Conservation (phyloP, 768 basidiomycete genomes). For the Suillus hirtellus region DNA sequence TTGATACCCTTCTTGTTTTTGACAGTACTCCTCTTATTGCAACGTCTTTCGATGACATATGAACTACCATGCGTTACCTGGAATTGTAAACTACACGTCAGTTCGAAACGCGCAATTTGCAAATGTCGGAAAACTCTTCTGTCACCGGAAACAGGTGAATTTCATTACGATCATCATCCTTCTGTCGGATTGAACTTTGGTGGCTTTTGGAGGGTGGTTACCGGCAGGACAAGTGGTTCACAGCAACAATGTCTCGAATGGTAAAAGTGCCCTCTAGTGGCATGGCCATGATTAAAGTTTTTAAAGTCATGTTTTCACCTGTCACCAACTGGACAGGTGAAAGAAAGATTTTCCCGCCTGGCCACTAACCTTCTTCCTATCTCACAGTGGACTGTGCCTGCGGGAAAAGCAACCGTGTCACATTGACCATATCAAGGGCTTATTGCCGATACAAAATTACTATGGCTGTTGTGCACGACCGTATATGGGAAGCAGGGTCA, state of each 20-base stretch:
- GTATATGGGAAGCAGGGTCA: not conserved
- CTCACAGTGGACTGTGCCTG: not conserved
- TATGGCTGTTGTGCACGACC: not conserved
- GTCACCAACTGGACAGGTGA: not conserved
- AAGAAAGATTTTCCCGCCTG: not conserved
- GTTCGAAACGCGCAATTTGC: not conserved
- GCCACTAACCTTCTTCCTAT: not conserved
- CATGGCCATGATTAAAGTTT: not conserved
- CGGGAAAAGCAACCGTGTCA: not conserved
- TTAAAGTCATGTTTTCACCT: not conserved
- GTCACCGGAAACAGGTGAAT: not conserved
- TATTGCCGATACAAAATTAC: not conserved
- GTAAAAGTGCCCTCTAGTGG: not conserved
- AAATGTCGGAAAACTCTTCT: not conserved
- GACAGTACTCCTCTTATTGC: constrained; percentile 5
- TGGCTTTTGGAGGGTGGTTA: not conserved
- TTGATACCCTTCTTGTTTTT: constrained; percentile 13
- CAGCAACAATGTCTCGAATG: not conserved
- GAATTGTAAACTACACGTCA: not conserved
- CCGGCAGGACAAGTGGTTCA: not conserved
- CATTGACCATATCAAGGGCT: not conserved
- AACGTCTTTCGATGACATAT: not conserved
- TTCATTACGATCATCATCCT: not conserved
- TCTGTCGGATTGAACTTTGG: not conserved
- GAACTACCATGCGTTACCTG: not conserved